Evolutionary conservation across 768 basidiomycete species (phyloP).

Genomic region (Boletus rufocinnamomeus): DNA sequence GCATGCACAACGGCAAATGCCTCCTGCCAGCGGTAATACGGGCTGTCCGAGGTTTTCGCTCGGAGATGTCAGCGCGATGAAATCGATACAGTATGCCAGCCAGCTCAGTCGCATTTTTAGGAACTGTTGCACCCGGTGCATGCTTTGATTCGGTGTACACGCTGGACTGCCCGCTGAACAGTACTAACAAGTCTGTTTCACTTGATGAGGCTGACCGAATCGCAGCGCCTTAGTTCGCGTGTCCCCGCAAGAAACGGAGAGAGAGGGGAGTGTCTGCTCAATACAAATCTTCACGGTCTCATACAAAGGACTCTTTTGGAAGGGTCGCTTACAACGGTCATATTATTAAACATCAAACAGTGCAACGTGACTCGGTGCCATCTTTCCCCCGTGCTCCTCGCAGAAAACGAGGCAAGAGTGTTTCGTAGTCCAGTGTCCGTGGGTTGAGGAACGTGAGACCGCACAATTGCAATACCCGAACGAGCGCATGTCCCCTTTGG

Average conservation of each 20-base stretch:
- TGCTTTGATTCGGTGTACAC: neutral
- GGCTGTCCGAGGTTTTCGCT: conserved; percentile 17
- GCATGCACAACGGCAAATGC: neutral
- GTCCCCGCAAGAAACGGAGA: neutral
- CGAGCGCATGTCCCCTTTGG: neutral
- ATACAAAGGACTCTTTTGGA: conserved; percentile 2
- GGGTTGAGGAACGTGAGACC: conserved; percentile 5
- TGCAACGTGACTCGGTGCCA: conserved; percentile 6
- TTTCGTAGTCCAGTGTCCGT: neutral
- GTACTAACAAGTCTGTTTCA: neutral
- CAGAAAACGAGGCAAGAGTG: conserved; percentile 8
- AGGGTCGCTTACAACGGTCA: conserved; percentile 6
- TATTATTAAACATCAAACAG: conserved; percentile 5
- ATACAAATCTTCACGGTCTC: neutral
- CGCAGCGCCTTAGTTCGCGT: neutral
- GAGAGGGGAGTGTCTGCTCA: neutral
- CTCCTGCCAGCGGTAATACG: too few species aligned
- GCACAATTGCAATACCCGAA: neutral
- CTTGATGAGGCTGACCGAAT: neutral
- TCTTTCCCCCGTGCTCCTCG: conserved; percentile 2
- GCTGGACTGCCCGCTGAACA: neutral
- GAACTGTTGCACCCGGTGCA: neutral
- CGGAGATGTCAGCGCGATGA: conserved; percentile 1
- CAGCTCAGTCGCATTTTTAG: neutral
- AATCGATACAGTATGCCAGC: neutral